Evolutionary conservation across 208 protist species (phyloP), one percentile per base, ranked within the genome.

Genomic region (Naegleria fowleri): DNA sequence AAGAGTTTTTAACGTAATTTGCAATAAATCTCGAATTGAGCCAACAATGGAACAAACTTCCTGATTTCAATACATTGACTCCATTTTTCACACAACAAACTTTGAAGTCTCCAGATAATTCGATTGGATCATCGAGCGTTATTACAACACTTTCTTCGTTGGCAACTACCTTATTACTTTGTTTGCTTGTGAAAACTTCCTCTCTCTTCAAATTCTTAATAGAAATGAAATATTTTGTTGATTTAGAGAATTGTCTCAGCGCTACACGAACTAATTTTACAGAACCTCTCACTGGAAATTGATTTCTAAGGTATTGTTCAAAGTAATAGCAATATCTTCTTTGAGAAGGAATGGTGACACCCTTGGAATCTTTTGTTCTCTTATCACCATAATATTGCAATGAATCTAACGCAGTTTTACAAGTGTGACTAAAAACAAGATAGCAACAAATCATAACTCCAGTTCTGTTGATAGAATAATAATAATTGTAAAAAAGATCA

Each of bases 391-490:
- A 98, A 90, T 95, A 95, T 16, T 91, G 25, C 86, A 98, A 96
- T 0, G 94, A 95, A 6, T 92, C 93, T 3, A 93, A 87, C 16
- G 95, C 92, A 15, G 94, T 94, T 86, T 40, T 51, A 22, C 88
- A 97, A 43, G 29, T 58, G 83, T 79, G 90, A 91, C 51, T 95
- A 93, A 91, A 95, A 92, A 94, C 89, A 33, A 98, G 92, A n/a
- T 96, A 92, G 90, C 93, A 95, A 92, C 94, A 96, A 33, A 98
- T 95, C 94, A 99, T 96, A 55, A 98, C 91, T 40, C 98, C 98
- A 39, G 98, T 99, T 13, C 98, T 93, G 22, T 67, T 67, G 6
- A 48, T 9, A 9, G 43, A 48, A 48, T 48, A 48, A 7, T 48
- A 9, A 48, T 9, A 48, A n/a, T n/a, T n/a, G n/a, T n/a, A n/a